phyloP scores from a whole-genome alignment of 768 basidiomycete genomes.

The Serendipita sp. region DNA sequence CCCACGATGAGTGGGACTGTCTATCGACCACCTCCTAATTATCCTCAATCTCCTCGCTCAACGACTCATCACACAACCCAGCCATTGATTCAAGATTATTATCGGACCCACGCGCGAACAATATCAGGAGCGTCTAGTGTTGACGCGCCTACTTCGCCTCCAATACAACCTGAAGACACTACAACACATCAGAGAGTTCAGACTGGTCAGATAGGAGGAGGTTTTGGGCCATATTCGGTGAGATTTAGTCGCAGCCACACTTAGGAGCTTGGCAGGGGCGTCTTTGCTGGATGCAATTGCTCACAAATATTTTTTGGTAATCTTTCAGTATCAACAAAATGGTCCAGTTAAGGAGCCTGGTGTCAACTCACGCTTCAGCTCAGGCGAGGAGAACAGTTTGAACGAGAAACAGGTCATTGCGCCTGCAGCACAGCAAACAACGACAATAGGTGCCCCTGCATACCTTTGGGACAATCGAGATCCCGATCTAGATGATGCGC shows the following conservation, averaged over 20 bases:
- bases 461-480: slow-evolving; percentile 29
- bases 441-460: slow-evolving; percentile 27
- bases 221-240: slow-evolving; percentile 81
- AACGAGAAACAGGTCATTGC: slow-evolving; percentile 4
- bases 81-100: background rate
- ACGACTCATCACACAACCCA: background rate
- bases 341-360: background rate
- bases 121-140: background rate
- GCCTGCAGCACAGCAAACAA: slow-evolving; percentile 28
- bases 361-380: background rate
- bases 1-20: background rate
- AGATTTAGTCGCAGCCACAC: slow-evolving; percentile 15
- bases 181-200: slow-evolving; percentile 51
- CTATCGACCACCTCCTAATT: background rate
- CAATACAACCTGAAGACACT: background rate
- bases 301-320: background rate
- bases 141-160: background rate
- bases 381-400: background rate
- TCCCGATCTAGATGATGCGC: slow-evolving; percentile 73
- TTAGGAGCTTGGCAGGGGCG: too few relatives aligned
- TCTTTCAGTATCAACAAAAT: background rate
- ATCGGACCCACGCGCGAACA: background rate
- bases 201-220: slow-evolving; percentile 56
- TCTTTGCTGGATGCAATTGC: background rate
- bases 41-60: background rate